Evolutionary conservation across 148 eudicot species (phyloP).

Genomic region (Chenopodium quinoa): DNA sequence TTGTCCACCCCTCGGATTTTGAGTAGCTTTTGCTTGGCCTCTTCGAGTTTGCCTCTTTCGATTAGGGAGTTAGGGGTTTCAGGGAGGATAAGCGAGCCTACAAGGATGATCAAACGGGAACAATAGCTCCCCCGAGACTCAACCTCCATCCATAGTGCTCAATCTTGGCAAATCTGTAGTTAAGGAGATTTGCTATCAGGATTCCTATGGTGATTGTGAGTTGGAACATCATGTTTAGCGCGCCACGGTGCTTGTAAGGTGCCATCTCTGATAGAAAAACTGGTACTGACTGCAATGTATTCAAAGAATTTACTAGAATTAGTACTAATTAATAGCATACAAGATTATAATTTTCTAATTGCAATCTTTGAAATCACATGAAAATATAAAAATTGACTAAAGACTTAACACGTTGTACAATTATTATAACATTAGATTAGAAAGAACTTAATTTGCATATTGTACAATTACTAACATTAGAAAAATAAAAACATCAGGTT

Average conservation of each 20-base stretch:
- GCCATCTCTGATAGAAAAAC: slow-evolving; percentile 76
- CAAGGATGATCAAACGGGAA: slow-evolving; percentile 57
- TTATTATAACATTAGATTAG: too few species aligned
- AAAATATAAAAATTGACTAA: too few species aligned
- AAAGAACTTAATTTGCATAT: too few species aligned
- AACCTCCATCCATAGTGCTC: slow-evolving; percentile 67
- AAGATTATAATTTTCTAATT: too few species aligned
- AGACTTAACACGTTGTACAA: too few species aligned
- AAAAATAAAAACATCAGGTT: too few species aligned
- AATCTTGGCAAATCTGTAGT: slow-evolving; percentile 60
- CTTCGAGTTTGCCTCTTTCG: slow-evolving; percentile 47
- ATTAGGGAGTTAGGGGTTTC: slow-evolving; percentile 80
- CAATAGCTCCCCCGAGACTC: slow-evolving; percentile 67
- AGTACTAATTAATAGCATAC: neutral
- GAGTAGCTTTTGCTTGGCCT: slow-evolving; percentile 39
- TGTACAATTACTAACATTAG: too few species aligned
- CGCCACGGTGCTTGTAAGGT: slow-evolving; percentile 69
- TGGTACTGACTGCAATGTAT: slow-evolving; percentile 53
- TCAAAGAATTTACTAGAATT: neutral
- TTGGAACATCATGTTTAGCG: slow-evolving; percentile 66
- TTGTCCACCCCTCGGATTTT: slow-evolving; percentile 49
- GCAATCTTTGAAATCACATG: too few species aligned
- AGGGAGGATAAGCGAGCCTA: slow-evolving; percentile 56
- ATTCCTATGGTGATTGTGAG: slow-evolving; percentile 71
- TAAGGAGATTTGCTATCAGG: slow-evolving; percentile 58